Percentiles rank a stretch among this genome's conserved stretches.
phyloP scores from a whole-genome alignment of 116 monocot genomes.

The Posidonia oceanica region DNA sequence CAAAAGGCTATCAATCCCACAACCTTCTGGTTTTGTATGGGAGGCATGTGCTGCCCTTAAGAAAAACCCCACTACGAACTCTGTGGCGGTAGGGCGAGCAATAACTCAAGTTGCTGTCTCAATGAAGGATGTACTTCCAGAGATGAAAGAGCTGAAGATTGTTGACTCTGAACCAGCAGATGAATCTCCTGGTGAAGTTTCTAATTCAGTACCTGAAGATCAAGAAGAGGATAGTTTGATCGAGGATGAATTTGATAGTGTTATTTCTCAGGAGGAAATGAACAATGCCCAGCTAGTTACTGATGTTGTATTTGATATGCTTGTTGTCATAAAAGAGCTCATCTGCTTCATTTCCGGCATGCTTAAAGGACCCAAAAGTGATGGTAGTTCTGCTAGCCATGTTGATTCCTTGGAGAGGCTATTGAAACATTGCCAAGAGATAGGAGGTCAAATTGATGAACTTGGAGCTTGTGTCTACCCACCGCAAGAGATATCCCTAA shows the following conservation, averaged over 20 bases:
- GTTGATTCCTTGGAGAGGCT: conserved; percentile 46
- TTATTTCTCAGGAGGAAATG: conserved; percentile 62
- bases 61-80: conserved; percentile 65
- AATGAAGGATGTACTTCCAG: no score
- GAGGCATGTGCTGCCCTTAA: conserved; percentile 72
- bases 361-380: conserved; percentile 18
- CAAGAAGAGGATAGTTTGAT: conserved; percentile 14
- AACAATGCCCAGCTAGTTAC: conserved; percentile 32
- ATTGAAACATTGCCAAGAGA: no score
- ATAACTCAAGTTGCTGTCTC: no score
- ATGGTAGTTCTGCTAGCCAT: conserved; percentile 6
- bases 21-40: conserved; percentile 67
- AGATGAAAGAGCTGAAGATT: no score
- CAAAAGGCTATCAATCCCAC: conserved; percentile 39
- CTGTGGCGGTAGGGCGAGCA: conserved; percentile 56
- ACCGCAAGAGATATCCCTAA: no score
- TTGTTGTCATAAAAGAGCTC: conserved; percentile 43
- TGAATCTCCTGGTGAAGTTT: conserved; percentile 2
- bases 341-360: conserved; percentile 52
- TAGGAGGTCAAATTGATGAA: no score
- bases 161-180: conserved; percentile 22
- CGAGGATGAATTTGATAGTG: no score
- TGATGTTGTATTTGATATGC: conserved; percentile 32
- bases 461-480: no score
- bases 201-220: conserved; percentile 6